These are phyloP conservation scores for Monilinia laxa DNA, from an alignment of 2,329 filamentous ascomycete genomes.

Conservation along the genomic window DNA sequence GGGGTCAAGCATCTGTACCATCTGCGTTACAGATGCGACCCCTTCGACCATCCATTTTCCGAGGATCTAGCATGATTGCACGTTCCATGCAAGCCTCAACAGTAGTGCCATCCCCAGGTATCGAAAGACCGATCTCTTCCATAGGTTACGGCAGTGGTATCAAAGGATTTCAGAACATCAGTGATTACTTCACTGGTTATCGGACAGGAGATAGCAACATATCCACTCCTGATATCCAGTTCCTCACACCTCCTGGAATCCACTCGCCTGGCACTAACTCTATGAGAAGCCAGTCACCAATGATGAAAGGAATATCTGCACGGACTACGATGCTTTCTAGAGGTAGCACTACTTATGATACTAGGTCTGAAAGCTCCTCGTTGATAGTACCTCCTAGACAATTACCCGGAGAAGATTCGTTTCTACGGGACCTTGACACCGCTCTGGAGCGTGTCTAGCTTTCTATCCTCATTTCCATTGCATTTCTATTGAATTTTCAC, in stretches of 20 bases:
- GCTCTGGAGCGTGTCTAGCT: constrained; percentile 13
- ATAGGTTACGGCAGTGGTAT: constrained; percentile 8
- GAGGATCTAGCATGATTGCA: constrained; percentile 16
- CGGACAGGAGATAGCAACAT: constrained; percentile 11
- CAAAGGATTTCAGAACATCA: background rate
- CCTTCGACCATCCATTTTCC: constrained; percentile 15
- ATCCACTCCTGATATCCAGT: constrained; percentile 21
- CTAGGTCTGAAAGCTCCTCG: constrained; percentile 19
- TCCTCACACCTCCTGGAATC: constrained; percentile 16
- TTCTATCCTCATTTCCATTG: background rate
- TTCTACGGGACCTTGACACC: constrained; percentile 19
- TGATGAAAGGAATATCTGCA: background rate
- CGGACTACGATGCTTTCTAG: constrained; percentile 11
- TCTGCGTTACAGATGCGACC: constrained; percentile 19
- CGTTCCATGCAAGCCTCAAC: constrained; percentile 20
- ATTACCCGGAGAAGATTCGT: constrained; percentile 17
- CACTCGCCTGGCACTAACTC: background rate
- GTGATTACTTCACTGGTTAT: constrained; percentile 17
- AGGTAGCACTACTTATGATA: constrained; percentile 17
- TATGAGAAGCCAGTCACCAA: constrained; percentile 1
- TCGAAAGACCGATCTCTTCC: background rate
- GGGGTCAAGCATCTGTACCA: constrained; percentile 21
- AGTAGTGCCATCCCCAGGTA: constrained; percentile 10
- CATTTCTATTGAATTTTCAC: background rate
- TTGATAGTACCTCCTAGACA: constrained; percentile 10